Evolutionary conservation across 768 basidiomycete species (phyloP), one percentile per base, ranked within the genome.

Genomic region (Podaxis sp.): DNA sequence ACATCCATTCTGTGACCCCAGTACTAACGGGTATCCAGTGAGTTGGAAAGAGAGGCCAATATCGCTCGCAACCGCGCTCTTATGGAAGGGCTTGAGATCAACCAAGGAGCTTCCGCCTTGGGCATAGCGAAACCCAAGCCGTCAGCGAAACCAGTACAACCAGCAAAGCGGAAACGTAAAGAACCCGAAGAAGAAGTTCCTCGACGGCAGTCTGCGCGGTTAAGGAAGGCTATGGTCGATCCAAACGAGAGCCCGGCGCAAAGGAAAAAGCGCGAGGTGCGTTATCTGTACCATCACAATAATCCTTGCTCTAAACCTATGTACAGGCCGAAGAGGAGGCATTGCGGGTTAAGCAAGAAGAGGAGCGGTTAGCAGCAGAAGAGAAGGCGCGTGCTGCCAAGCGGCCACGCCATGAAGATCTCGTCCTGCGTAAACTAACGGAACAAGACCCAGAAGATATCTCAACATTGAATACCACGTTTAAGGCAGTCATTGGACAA

Each of bases 1-100:
- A 6, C 8, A 15, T 38, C 48, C 9, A 17, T 51, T 51, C 3
- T 51, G 3, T 51, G 26, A 28, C 49, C 12, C 12, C 1, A 13
- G 26, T 26, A 6, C 24, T 51, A 24, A 51, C 12, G 52, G 11
- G 24, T 19, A n/a, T 63, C 6, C 56, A 81, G 81, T 72, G 92
- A 93, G 75, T 76, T 82, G 22, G 88, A 92, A 67, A 87, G 92
- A 19, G 87, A 90, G 71, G 87, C 86, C 8, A 94, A 92, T 68
- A 92, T 94, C 51, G 91, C 89, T 12, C 83, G 89, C 56, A 95
- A 95, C 71, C 87, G 84, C 48, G 87, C 85, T 2, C 77, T 93
- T 8, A 79, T 95, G 40, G 86, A 90, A 66, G 75, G 60, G 48
- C 63, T 68, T 52, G 67, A 65, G 59, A 36, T 68, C 55, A 57